Evolutionary conservation across 495 filamentous ascomycete species (phyloP), one percentile per base, ranked within the genome.

Genomic region (Glonium stellatum): DNA sequence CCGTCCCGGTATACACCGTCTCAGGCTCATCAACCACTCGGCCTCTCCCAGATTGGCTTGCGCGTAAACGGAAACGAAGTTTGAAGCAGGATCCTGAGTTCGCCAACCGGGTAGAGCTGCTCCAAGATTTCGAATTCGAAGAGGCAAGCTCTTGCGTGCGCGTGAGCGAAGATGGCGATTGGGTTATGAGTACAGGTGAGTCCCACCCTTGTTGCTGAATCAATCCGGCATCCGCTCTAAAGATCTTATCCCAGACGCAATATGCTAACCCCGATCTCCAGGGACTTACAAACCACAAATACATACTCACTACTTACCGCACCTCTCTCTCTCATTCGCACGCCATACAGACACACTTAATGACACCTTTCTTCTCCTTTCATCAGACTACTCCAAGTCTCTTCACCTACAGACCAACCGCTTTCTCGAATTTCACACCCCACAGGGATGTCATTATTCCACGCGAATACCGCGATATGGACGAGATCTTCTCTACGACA

Each of bases 101-200:
- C 75, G 85, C 90, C 56, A 95, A 90, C 70, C 87, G 93, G 54
- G 87, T 99, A 59, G 95, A 99, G 72, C 78, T 99, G 51, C 79
- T 99, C 23, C 95, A 99, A 68, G 92, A 97, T 69, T 99, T 99
- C 70, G 92, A 95, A 67, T 99, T 97, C 63, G 93, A 97, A 68
- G 95, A 99, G 73, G 91, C 95, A n/a, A 96, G 92, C 70, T 82
- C 86, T 48, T 97, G 92, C 70, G 80, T 99, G 49, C 78, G 90
- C 36, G 87, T 90, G 35, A 95, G 89, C 70, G 93, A 97, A 58
- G 95, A 99, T 82, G 92, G 92, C 37, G 86, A 97, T 68, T 99
- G 93, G 89, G 89, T 96, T 10, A 95, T 97, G 88, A 95, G 90
- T 65, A 95, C 92, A 63, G 93, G 92, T 81, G 82, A 74, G 71